A percentile compares a stretch with the other conserved stretches of the same genome.
Evolutionary conservation across 208 protist genomes (phyloP).

Genomic region (Leptomonas pyrrhocoris): DNA sequence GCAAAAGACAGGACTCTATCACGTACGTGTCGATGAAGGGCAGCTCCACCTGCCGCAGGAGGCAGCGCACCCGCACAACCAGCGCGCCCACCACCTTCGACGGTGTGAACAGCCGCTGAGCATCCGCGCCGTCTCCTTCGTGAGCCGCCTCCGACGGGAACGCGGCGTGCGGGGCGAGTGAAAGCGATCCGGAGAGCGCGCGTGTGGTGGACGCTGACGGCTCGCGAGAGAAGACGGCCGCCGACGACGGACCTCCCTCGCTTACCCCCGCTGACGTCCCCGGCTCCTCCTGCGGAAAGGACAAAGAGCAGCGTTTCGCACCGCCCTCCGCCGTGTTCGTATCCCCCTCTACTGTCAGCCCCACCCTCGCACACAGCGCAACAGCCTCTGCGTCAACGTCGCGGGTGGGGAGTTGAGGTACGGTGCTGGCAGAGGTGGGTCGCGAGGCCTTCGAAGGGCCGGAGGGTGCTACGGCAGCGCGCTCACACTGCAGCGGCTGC

Average conservation of each 20-base stretch:
- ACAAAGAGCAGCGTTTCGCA: too few relatives aligned
- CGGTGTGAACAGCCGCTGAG: not conserved
- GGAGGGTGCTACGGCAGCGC: too few relatives aligned
- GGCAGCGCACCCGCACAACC: conserved; percentile 2
- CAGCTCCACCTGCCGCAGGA: conserved; percentile 26
- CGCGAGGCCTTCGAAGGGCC: not conserved
- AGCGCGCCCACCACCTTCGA: not conserved
- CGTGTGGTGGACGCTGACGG: not conserved
- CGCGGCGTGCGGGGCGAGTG: not conserved
- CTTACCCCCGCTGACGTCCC: not conserved
- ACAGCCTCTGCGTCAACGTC: too few relatives aligned
- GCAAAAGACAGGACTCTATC: conserved; percentile 6
- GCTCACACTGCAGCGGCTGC: not conserved
- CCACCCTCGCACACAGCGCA: too few relatives aligned
- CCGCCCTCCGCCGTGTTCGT: too few relatives aligned
- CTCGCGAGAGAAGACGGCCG: not conserved
- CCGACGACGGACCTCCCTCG: not conserved
- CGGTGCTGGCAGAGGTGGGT: not conserved
- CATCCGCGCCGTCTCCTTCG: too few relatives aligned
- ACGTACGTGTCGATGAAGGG: conserved; percentile 15
- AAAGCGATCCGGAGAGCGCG: not conserved
- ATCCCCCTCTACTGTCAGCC: not conserved
- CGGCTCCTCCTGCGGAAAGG: too few relatives aligned
- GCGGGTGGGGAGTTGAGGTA: not conserved
- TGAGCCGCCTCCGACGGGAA: too few relatives aligned